Base-by-base conservation (phyloP, 2,329 filamentous ascomycete genomes). In the Diaporthe vexans region DNA sequence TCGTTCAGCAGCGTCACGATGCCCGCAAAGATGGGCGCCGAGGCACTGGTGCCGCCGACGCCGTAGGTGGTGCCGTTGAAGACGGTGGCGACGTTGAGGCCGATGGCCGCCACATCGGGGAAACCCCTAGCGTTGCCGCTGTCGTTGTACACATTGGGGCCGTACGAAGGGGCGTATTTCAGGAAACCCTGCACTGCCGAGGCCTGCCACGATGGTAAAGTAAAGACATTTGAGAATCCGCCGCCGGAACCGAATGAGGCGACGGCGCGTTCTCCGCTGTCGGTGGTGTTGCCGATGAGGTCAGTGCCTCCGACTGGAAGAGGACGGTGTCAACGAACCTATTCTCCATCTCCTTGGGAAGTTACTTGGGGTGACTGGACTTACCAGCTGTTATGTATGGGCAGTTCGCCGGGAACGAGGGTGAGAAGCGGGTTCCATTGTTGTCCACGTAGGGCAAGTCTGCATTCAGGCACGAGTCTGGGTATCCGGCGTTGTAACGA, bases 1-100 rank as follows among this genome's bases (percentile, higher is more conserved):
- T 93, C 91, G 77, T 93, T 93, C 73, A 93, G 82, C 5, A 93
- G 85, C 1, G 88, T 85, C 54, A 94, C 83, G 63, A 93, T 84
- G 9, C 86, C 88, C 0, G 89, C 88, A 33, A 90, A 89, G 0
- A 90, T 83, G 0, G 92, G 92, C 0, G 89, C 82, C 0, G 91
- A 87, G 43, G 90, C 88, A 33, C 85, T 88, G 5, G 87, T 89
- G 15, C 90, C 89, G n/a, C 85, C 86, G 33, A 80, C 76, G 21
- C 76, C 76, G 26, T 77, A 77, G 77, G 78, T 89, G 78, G 8
- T 78, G 75, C 77, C 81, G 68, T 78, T 77, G 21, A 78, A 73
- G 5, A 78, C 76, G 2, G 81, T 77, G 9, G 81, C 73, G 58
- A 79, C 78, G 24, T 78, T 78, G 65, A 81, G 77, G 40, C 78